Percentiles rank a stretch among this genome's conserved stretches.
These are phyloP conservation scores for Acacia melanoxylon DNA, from an alignment of 306 rosid genomes.

Conservation along the genomic window DNA sequence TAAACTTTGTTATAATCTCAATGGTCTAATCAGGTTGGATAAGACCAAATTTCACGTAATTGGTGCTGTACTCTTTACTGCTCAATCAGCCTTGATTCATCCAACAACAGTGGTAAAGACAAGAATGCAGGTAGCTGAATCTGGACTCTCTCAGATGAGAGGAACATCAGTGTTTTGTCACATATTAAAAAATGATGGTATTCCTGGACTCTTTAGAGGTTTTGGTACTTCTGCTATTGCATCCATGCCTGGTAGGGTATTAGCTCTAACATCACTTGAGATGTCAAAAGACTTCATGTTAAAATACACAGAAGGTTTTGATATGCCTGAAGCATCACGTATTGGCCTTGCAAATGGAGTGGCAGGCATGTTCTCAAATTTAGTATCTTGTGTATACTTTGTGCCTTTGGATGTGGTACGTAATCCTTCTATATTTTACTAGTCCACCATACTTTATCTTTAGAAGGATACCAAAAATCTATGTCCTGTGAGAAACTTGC, in stretches of 20 bases:
- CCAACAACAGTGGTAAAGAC: constrained; percentile 82
- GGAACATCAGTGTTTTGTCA: constrained; percentile 58
- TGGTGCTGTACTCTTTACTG: constrained; percentile 78
- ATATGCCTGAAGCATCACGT: constrained; percentile 64
- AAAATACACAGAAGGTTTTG: constrained; percentile 50
- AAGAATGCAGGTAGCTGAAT: constrained; percentile 75
- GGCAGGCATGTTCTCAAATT: constrained; percentile 77
- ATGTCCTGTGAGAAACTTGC: not conserved
- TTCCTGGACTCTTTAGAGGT: constrained; percentile 76
- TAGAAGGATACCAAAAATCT: not conserved
- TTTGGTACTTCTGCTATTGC: constrained; percentile 87
- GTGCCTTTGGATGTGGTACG: constrained; percentile 90
- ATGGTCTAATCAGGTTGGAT: constrained; percentile 60
- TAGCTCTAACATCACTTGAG: constrained; percentile 79
- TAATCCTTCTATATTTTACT: not conserved
- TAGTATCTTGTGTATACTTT: constrained; percentile 69
- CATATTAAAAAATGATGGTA: constrained; percentile 60
- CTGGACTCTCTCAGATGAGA: constrained; percentile 52
- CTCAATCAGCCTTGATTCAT: constrained; percentile 73
- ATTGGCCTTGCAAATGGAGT: constrained; percentile 71
- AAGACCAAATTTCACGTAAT: constrained; percentile 74
- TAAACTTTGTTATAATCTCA: constrained; percentile 14
- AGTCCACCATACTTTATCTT: not conserved
- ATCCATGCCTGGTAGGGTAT: constrained; percentile 78
- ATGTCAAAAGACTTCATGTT: constrained; percentile 67